Base-by-base conservation (phyloP, 306 rosid genomes). In the Cyamopsis tetragonoloba region DNA sequence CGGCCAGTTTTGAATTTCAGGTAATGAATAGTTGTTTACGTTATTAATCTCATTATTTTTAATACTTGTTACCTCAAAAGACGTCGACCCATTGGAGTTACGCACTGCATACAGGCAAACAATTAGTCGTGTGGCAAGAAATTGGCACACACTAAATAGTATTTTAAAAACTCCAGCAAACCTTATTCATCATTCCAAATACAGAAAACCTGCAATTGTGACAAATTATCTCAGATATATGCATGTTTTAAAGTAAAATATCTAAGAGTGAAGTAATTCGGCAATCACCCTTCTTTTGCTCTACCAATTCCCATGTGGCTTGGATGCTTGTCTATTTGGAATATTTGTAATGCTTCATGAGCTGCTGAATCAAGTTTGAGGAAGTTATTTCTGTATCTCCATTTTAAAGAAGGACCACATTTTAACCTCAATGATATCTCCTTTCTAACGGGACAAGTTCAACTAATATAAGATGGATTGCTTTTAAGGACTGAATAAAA, bases 291-390 rank as follows among this genome's bases (percentile, higher is more conserved):
- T 83, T 93, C 98, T 84, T 93, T 93, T 55, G 97, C 89, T 81
- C 96, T 83, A 60, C 98, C 98, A 71, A 93, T 93, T 79, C 98
- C 98, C 98, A 93, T 93, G 73, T 89, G 91, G 86, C 98, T 93
- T 37, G 98, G 96, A 81, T 89, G 98, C 85, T 86, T 93, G 84
- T 93, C 98, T 30, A 76, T 83, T 81, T 89, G 98, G 85, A 93
- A 93, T 79, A 93, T 93, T 77, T 93, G 98, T 84, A 93, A 79
- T 34, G 97, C 93, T 84, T 93, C 96, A 67, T 86, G 95, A 79
- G 97, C 91, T 59, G 95, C 81, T 31, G 91, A 85, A 74, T 93
- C 98, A 50, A 93, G 93, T 84, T 89, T 93, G 75, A 93, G 92
- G 70, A 89, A 93, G 47, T 74, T 89, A 79, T 88, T 85, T 88